Evolutionary conservation across 495 filamentous ascomycete species (phyloP), one percentile per base, ranked within the genome.

Genomic region (Penicillium macrosclerotiorum): DNA sequence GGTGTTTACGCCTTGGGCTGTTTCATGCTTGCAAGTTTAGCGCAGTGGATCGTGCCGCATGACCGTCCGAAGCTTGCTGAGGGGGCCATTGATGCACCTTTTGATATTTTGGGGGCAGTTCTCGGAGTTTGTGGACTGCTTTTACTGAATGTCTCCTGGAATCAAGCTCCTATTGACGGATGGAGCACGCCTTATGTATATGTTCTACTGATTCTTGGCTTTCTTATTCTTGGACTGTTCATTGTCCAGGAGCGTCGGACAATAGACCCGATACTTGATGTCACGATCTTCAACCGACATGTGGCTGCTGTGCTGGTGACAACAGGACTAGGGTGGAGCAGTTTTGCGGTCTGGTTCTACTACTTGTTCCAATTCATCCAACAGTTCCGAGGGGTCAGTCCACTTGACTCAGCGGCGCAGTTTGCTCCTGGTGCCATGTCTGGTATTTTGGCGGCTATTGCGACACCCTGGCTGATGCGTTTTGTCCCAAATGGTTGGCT

Each of bases 131-230:
- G 59, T n/a, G n/a, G n/a, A n/a, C n/a, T n/a, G n/a, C n/a, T 84
- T 3, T 62, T 86, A 3, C 60, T 82, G 58, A 83, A 82, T 47
- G 72, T 83, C 41, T 66, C 78, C 0, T 80, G 74, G 78, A 86
- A 85, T 43, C 82, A 84, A 47, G 82, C 68, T 0, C 68, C 80
- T 0, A 51, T 76, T 11, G 77, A 76, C 1, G 80, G 80, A 3
- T 88, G 83, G 84, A 20, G 48, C 12, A 58, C 57, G 19, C 69
- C 79, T 0, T 78, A 83, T 37, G 64, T 62, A 33, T 80, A 78
- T 42, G 60, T 72, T 1, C 60, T 77, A n/a, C 66, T 88, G 12
- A 73, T 81, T 22, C 20, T 83, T 16, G 79, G 82, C 1, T 33
- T 82, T 18, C 23, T 82, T 8, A 45, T 75, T 6, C 48, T 84